These are phyloP conservation scores for Arabidopsis lyrata DNA, from an alignment of 441 rosid genomes.

Conservation along the genomic window DNA sequence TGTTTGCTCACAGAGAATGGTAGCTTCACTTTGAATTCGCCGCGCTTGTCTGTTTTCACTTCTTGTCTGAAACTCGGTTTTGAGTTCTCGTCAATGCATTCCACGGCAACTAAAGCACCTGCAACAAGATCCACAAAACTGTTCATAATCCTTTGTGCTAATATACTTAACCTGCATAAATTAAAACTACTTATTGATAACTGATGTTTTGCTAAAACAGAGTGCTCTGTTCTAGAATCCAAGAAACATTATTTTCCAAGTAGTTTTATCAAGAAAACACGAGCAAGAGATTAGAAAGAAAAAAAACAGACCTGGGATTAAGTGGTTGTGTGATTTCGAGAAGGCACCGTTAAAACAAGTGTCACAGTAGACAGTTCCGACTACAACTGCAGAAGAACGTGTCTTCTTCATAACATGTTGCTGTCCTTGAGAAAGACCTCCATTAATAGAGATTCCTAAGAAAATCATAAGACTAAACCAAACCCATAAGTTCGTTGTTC, in stretches of 20 bases:
- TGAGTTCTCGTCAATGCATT: constrained; percentile 60
- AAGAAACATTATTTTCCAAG: background rate
- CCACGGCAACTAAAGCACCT: constrained; percentile 85
- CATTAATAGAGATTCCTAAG: constrained; percentile 33
- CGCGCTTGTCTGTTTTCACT: constrained; percentile 73
- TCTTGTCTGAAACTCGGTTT: constrained; percentile 56
- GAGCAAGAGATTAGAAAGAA: background rate
- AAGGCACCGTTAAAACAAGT: constrained; percentile 73
- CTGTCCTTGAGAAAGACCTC: constrained; percentile 27
- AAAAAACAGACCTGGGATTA: constrained; percentile 66
- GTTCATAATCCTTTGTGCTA: background rate
- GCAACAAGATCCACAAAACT: constrained; percentile 29
- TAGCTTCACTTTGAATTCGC: constrained; percentile 70
- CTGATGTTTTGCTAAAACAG: constrained; percentile 17
- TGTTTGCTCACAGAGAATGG: constrained; percentile 73
- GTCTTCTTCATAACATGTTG: constrained; percentile 45
- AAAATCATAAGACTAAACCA: constrained; percentile 19
- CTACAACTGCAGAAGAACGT: constrained; percentile 68
- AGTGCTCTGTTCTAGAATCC: constrained; percentile 10
- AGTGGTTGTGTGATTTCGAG: constrained; percentile 60
- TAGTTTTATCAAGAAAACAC: background rate
- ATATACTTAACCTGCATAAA: background rate
- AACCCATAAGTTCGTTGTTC: background rate
- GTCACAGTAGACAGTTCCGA: constrained; percentile 89
- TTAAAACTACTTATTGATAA: background rate